Evolutionary conservation across 1,139 yeast species (phyloP).

Genomic region (Taphrina wiesneri): DNA sequence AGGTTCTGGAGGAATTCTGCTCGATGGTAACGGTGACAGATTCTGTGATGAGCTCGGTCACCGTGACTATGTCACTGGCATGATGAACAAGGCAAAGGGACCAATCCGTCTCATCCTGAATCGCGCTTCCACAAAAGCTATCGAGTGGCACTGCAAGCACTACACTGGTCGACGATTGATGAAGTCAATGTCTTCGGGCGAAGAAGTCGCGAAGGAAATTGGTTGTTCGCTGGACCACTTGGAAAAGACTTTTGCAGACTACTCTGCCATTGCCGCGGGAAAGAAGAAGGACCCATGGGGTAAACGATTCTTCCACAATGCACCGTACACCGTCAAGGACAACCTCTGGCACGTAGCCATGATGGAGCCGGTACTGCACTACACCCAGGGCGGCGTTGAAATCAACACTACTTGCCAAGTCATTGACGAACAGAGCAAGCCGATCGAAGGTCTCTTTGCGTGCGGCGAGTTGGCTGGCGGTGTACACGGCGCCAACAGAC

Average conservation of each 20-base stretch:
- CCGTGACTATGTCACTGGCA: conserved; percentile 67
- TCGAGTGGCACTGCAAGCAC: conserved; percentile 51
- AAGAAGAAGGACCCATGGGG: conserved; percentile 53
- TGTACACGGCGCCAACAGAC: conserved; percentile 72
- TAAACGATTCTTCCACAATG: conserved; percentile 55
- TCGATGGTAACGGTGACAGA: conserved; percentile 63
- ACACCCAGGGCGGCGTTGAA: conserved; percentile 83
- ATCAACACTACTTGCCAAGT: conserved; percentile 64
- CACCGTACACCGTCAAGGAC: conserved; percentile 49
- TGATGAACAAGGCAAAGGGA: conserved; percentile 56
- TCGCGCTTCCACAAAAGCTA: conserved; percentile 50
- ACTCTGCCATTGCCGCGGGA: conserved; percentile 54
- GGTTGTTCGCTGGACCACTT: conserved; percentile 48
- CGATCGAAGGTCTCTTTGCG: conserved; percentile 66
- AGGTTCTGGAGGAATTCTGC: conserved; percentile 72
- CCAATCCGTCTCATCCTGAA: conserved; percentile 57
- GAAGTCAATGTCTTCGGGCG: conserved; percentile 54
- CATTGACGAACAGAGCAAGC: conserved; percentile 47
- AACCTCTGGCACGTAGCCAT: conserved; percentile 52
- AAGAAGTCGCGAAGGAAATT: conserved; percentile 54
- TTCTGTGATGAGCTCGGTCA: conserved; percentile 73
- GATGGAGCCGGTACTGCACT: conserved; percentile 76
- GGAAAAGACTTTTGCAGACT: conserved; percentile 49
- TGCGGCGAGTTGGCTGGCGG: conserved; percentile 85
- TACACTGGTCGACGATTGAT: conserved; percentile 67